Evolutionary conservation across 495 filamentous ascomycete species (phyloP), one percentile per base, ranked within the genome.

Genomic region (Podospora pseudopauciseta): DNA sequence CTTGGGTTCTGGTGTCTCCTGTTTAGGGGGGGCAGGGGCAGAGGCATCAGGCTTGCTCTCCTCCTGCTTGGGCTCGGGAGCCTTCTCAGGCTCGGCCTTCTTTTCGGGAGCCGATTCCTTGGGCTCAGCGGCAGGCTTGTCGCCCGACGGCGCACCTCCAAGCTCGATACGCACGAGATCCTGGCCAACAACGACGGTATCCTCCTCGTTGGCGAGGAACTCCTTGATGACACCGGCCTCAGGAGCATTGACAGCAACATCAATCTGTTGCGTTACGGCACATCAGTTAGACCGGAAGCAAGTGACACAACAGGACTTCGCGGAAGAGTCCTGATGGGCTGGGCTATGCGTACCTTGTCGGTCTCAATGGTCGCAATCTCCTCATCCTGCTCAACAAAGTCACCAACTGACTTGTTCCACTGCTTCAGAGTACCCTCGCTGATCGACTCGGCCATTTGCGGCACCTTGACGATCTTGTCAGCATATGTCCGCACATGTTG

Each of bases 301-400:
- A 49, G 23, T 11, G 13, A 49, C 39, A 60, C 16, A 19, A 28
- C 30, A 9, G 7, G 13, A 1, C 1, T 23, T 23, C 23, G 23
- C 1, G 23, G 23, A 23, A 23, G 23, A 23, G 20, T 11, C 4
- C 32, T 19, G 30, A 53, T 23, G 6, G 11, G 28, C 9, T 44
- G 28, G 27, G 59, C 3, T 60, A 71, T 23, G 68, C 79, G 69
- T 84, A 93, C 94, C 91, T 99, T 99, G 85, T 99, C 96, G n/a
- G 95, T 99, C 80, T 99, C 95, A 76, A 99, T 99, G 44, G 96
- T 97, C 32, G 95, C 96, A 76, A 99, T 95, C 78, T 98, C 96
- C 80, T 99, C 96, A 75, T 98, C 96, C 75, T 90, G 89, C 82
- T 95, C 92, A 18, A 99, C 93, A 73, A 86, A 95, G 81, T 99